phyloP scores from a whole-genome alignment of 805 yeast genomes.

The Scheffersomyces stipitis region DNA sequence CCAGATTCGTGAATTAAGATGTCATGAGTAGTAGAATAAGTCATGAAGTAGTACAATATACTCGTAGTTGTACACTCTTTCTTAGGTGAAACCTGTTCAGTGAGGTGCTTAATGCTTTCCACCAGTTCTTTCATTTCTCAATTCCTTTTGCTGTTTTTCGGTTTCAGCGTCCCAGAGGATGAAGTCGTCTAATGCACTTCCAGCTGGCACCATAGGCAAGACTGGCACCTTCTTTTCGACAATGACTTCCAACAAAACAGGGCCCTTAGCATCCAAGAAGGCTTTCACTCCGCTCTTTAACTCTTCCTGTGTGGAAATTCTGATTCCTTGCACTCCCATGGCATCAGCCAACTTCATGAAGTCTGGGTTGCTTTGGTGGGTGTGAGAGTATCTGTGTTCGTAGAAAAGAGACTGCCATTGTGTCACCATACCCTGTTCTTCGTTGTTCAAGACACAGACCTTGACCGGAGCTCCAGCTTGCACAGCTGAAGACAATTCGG shows the following conservation, averaged over 20 bases:
- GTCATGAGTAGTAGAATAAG: not conserved
- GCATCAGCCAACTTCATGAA: slow-evolving; percentile 91
- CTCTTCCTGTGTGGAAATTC: slow-evolving; percentile 68
- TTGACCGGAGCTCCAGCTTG: slow-evolving; percentile 92
- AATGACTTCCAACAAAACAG: slow-evolving; percentile 84
- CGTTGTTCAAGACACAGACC: slow-evolving; percentile 86
- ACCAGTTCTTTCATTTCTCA: slow-evolving; percentile 70
- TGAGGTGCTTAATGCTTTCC: slow-evolving; percentile 67
- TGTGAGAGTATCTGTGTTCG: slow-evolving; percentile 96
- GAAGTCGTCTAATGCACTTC: slow-evolving; percentile 91
- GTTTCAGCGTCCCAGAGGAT: slow-evolving; percentile 81
- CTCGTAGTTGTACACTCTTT: not conserved
- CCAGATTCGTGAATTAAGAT: too few species aligned
- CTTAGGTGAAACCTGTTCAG: not conserved
- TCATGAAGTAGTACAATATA: not conserved
- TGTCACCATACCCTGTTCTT: slow-evolving; percentile 99
- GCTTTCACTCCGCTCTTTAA: slow-evolving; percentile 48
- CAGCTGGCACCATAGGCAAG: slow-evolving; percentile 97
- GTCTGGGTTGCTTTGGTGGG: slow-evolving; percentile 94
- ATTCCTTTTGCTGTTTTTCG: slow-evolving; percentile 66
- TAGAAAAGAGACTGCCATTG: slow-evolving; percentile 99
- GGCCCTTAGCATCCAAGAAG: slow-evolving; percentile 75
- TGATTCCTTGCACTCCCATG: slow-evolving; percentile 86
- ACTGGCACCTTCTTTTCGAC: slow-evolving; percentile 95
- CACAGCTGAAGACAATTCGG: slow-evolving; percentile 90